These are phyloP conservation scores for Phaeotremella fagi DNA, from an alignment of 768 basidiomycete species.

Conservation along the genomic window DNA sequence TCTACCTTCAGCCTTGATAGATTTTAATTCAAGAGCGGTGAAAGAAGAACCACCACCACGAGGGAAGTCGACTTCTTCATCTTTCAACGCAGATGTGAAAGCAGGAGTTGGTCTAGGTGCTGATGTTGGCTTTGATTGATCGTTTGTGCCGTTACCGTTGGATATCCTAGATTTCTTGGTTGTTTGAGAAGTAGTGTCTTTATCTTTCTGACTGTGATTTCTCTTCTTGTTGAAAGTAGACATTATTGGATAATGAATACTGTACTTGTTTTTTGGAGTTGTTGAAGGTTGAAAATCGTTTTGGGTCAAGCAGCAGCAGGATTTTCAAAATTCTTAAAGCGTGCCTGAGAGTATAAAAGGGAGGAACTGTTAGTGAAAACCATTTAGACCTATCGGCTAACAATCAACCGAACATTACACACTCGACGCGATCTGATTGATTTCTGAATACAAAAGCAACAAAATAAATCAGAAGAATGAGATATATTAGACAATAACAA, in stretches of 20 bases:
- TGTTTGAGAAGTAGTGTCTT: constrained; percentile 3
- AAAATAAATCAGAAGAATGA: neutral
- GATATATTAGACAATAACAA: neutral
- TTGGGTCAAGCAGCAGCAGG: neutral
- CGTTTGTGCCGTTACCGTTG: neutral
- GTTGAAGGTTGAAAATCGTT: neutral
- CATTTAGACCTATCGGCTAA: neutral
- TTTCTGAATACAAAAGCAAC: neutral
- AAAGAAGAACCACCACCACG: constrained; percentile 86
- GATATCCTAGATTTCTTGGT: constrained; percentile 12
- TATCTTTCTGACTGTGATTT: constrained; percentile 2
- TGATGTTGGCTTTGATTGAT: neutral
- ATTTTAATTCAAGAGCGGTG: constrained; percentile 83
- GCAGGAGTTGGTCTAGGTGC: constrained; percentile 36
- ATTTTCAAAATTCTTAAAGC: neutral
- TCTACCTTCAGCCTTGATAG: constrained; percentile 73
- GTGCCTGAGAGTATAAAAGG: neutral
- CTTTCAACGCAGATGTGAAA: constrained; percentile 43
- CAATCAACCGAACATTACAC: neutral
- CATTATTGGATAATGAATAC: neutral
- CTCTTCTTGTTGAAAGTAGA: constrained; percentile 3
- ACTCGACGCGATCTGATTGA: neutral
- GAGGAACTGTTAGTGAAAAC: neutral
- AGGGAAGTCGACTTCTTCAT: constrained; percentile 83
- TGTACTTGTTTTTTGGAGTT: too few species aligned